phyloP scores from a whole-genome alignment of 1,284 basidiomycete genomes.

The Rhodotorula sp. region DNA sequence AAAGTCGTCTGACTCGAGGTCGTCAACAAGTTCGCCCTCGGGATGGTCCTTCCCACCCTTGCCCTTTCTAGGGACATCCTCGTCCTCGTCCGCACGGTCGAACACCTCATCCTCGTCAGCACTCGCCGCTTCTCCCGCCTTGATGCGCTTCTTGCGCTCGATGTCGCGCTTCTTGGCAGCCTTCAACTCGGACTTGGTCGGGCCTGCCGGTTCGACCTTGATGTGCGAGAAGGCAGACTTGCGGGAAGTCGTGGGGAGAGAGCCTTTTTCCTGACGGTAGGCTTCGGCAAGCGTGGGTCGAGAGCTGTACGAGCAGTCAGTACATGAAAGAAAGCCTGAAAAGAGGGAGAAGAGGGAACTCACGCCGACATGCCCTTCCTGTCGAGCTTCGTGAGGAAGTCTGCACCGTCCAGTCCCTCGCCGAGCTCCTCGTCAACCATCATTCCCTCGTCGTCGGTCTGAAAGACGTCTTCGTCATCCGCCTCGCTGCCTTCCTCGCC shows the following conservation, averaged over 20 bases:
- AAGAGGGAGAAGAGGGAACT: not conserved
- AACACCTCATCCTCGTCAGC: constrained; percentile 7
- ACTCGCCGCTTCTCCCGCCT: constrained; percentile 7
- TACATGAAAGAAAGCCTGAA: not conserved
- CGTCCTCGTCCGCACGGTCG: constrained; percentile 25
- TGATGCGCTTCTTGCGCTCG: constrained; percentile 31
- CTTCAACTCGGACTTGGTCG: constrained; percentile 38
- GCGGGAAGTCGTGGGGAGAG: constrained; percentile 7
- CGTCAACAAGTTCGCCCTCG: constrained; percentile 45
- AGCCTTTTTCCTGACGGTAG: constrained; percentile 36
- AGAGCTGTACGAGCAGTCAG: constrained; percentile 24
- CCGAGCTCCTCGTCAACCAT: constrained; percentile 33
- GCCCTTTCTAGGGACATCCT: constrained; percentile 54
- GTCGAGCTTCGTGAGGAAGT: constrained; percentile 36
- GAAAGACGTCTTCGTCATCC: not conserved
- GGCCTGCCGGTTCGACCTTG: constrained; percentile 25
- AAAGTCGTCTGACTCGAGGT: constrained; percentile 41
- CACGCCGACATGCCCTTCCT: constrained; percentile 40
- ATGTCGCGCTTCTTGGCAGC: constrained; percentile 34
- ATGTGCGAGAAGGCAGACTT: constrained; percentile 19
- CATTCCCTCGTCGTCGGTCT: constrained; percentile 27
- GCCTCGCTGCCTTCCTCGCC: constrained; percentile 8
- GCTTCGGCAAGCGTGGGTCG: constrained; percentile 32
- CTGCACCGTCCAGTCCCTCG: constrained; percentile 24
- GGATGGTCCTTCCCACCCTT: constrained; percentile 58